Percentiles rank a stretch among this genome's conserved stretches.
phyloP scores from a whole-genome alignment of 2,329 filamentous ascomycete species.

The Fusarium sp. region DNA sequence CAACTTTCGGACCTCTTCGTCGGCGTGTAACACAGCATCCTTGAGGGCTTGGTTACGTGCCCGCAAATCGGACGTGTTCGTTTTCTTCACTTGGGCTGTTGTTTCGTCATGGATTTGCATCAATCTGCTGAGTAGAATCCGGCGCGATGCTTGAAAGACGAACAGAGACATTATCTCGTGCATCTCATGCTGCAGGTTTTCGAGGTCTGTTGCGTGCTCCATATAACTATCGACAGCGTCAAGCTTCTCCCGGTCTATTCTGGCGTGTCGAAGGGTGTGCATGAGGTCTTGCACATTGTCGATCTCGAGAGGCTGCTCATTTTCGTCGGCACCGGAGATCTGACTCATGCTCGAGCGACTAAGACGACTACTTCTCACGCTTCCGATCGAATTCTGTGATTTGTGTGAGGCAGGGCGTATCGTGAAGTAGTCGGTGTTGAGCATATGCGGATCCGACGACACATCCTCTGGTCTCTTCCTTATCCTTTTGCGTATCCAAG shows the following conservation, averaged over 20 bases:
- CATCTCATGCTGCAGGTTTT: constrained; percentile 79
- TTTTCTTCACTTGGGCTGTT: constrained; percentile 51
- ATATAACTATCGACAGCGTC: constrained; percentile 85
- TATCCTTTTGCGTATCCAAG: constrained; percentile 85
- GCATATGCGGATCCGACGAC: constrained; percentile 68
- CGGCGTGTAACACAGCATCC: constrained; percentile 78
- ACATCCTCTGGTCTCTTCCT: constrained; percentile 64
- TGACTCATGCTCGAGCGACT: constrained; percentile 54
- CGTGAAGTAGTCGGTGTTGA: constrained; percentile 83
- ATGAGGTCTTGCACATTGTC: constrained; percentile 76
- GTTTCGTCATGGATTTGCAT: constrained; percentile 66
- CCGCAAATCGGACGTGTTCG: constrained; percentile 49
- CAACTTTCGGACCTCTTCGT: constrained; percentile 81
- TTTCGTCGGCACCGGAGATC: constrained; percentile 55
- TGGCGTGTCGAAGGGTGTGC: constrained; percentile 71
- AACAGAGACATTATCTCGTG: constrained; percentile 87
- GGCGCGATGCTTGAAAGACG: constrained; percentile 88
- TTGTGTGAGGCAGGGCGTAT: constrained; percentile 68
- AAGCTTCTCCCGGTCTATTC: constrained; percentile 92
- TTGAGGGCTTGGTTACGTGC: constrained; percentile 74
- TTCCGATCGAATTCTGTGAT: constrained; percentile 48
- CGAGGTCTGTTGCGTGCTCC: constrained; percentile 79
- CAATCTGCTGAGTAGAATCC: constrained; percentile 77
- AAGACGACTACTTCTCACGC: constrained; percentile 49
- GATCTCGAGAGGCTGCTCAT: constrained; percentile 68